Evolutionary conservation across 1,284 basidiomycete species (phyloP).

Genomic region (Sanghuangporus baumii): DNA sequence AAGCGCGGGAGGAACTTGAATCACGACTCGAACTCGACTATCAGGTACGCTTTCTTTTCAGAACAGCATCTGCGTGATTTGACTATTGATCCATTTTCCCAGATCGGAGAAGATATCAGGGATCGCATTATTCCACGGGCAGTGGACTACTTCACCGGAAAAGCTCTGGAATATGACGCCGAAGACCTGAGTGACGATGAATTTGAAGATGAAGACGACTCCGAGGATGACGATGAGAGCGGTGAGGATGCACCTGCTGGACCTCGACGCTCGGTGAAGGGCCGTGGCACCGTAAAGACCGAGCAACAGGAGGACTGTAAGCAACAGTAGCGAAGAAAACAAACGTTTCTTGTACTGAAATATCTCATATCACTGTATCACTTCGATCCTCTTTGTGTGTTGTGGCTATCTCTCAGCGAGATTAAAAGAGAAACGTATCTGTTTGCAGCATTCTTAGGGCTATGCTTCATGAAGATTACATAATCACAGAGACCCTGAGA

Average conservation of each 20-base stretch:
- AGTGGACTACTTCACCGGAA: conserved; percentile 95
- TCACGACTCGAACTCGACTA: conserved; percentile 95
- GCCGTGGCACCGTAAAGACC: not conserved
- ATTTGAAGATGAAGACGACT: conserved; percentile 40
- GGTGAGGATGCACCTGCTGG: conserved; percentile 30
- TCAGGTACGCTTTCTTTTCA: conserved; percentile 40
- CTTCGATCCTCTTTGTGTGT: too few species aligned
- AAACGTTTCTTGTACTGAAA: too few species aligned
- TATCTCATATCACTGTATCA: too few species aligned
- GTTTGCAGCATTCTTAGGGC: too few species aligned
- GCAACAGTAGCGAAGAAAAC: not conserved
- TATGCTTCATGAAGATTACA: too few species aligned
- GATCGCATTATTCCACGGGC: conserved; percentile 95
- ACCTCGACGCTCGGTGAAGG: not conserved
- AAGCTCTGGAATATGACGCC: conserved; percentile 87
- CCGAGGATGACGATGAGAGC: conserved; percentile 36
- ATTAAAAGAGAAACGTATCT: too few species aligned
- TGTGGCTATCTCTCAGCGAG: too few species aligned
- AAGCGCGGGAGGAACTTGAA: conserved; percentile 67
- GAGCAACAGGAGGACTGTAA: not conserved
- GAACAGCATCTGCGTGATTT: not conserved
- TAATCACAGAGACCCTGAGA: too few species aligned
- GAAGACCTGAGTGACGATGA: conserved; percentile 69
- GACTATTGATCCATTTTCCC: too few species aligned
- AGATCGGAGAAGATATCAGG: conserved; percentile 94